These are phyloP conservation scores for Dalbergia cochinchinensis DNA, from an alignment of 306 rosid genomes.

Conservation along the genomic window DNA sequence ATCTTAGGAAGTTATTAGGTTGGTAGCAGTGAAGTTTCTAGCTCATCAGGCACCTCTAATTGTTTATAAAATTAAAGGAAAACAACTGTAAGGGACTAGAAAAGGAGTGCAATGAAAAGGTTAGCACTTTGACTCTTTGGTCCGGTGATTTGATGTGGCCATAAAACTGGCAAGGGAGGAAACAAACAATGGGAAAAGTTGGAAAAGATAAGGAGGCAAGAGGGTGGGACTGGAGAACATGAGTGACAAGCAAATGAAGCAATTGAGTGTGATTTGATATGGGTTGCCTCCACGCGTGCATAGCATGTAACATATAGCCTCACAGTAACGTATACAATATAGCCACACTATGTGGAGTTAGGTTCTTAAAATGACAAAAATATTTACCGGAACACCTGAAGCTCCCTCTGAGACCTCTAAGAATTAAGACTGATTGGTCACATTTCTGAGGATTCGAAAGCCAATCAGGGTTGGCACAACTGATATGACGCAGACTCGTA, in stretches of 20 bases:
- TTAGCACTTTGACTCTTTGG: background rate
- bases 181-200: constrained; percentile 1
- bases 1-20: too few species aligned
- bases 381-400: too few species aligned
- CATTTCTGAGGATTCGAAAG: too few species aligned
- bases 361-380: too few species aligned
- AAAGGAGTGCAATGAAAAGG: constrained; percentile 9
- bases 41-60: background rate
- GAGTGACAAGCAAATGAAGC: constrained; percentile 38
- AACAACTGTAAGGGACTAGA: background rate
- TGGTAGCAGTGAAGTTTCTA: background rate
- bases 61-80: background rate
- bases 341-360: too few species aligned
- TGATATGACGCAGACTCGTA: too few species aligned
- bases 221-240: constrained; percentile 16
- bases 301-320: background rate
- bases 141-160: constrained; percentile 31
- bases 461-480: too few species aligned
- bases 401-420: too few species aligned
- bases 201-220: constrained; percentile 48
- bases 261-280: constrained; percentile 49
- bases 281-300: constrained; percentile 40
- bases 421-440: too few species aligned
- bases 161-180: constrained; percentile 30
- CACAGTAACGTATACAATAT: background rate